Evolutionary conservation across 2,329 filamentous ascomycete genomes (phyloP), one percentile per base, ranked within the genome.

Genomic region (Colletotrichum viniferum): DNA sequence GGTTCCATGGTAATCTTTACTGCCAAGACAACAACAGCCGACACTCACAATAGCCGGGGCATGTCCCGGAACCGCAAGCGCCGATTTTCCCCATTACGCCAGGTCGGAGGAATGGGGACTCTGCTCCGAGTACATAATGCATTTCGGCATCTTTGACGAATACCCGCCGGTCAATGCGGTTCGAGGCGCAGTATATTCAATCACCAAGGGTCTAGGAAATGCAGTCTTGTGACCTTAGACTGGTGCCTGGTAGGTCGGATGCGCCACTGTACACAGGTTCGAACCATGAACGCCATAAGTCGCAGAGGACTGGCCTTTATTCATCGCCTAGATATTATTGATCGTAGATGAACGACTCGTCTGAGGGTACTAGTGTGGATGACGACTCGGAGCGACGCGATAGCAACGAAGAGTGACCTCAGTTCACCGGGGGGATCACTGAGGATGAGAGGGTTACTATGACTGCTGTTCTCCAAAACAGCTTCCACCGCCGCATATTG

Each of bases 181-280:
- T 79, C 12, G 81, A 77, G 0, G 82, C 82, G 70, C 85, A 85
- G 32, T 83, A 80, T 26, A 85, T 74, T 82, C 81, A 85, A 38
- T 85, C 82, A 1, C 79, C 80, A 6, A 82, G 71, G 38, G 79
- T 81, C 83, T 83, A 85, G 5, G 79, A 77, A 2, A 79, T 30
- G 52, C 83, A 85, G 21, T 79, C 79, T n/a, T 79, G 73, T 2
- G 72, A 70, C 13, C 78, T 73, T 14, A 82, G 43, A 0, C 66
- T 71, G 7, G 71, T 70, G 0, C 80, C 80, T 0, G 83, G 82
- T 3, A 86, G 77, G 32, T 84, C 81, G 0, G 82, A 83, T 16
- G 71, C 12, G 10, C 56, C 43, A n/a, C 55, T n/a, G 34, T 60
- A 43, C 14, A 63, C 21, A 1, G 56, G 60, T 0, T 80, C 79